A percentile compares a stretch with the other conserved stretches of the same genome.
Conservation (phyloP, 805 yeast species). For the Saccharomycopsis sp. region DNA sequence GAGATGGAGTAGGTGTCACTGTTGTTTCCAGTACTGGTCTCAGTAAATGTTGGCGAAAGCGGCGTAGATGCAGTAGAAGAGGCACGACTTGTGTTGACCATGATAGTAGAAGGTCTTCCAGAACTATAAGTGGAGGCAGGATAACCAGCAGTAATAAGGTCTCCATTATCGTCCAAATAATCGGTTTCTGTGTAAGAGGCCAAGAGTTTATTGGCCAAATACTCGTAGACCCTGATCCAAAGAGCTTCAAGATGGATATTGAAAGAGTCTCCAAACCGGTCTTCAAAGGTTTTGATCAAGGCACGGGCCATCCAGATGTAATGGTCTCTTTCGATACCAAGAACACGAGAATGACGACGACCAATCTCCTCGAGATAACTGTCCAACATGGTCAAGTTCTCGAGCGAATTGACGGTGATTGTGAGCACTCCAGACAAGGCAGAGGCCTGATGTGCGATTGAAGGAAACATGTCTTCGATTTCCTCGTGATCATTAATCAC, state of each 20-base stretch:
- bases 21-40: not conserved
- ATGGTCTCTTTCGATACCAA: slow-evolving; percentile 50
- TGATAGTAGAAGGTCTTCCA: not conserved
- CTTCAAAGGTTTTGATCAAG: slow-evolving; percentile 49
- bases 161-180: slow-evolving; percentile 3
- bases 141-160: not conserved
- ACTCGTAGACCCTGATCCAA: slow-evolving; percentile 29
- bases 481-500: slow-evolving; percentile 41
- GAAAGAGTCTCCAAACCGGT: slow-evolving; percentile 35
- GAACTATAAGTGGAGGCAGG: not conserved
- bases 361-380: slow-evolving; percentile 48
- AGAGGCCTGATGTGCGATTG: slow-evolving; percentile 54
- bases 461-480: slow-evolving; percentile 48
- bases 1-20: not conserved
- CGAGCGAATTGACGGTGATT: slow-evolving; percentile 47
- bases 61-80: slow-evolving; percentile 1
- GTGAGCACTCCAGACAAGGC: slow-evolving; percentile 58
- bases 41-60: not conserved
- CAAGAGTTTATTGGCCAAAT: slow-evolving; percentile 25
- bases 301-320: slow-evolving; percentile 59
- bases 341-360: slow-evolving; percentile 47
- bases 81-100: not conserved
- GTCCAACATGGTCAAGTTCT: slow-evolving; percentile 42
- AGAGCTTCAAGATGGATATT: slow-evolving; percentile 22
- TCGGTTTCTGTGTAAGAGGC: slow-evolving; percentile 12